Percentiles rank a stretch among this genome's conserved stretches.
phyloP scores from a whole-genome alignment of 371 early-diverging fungal genomes.

The Mycotypha africana region DNA sequence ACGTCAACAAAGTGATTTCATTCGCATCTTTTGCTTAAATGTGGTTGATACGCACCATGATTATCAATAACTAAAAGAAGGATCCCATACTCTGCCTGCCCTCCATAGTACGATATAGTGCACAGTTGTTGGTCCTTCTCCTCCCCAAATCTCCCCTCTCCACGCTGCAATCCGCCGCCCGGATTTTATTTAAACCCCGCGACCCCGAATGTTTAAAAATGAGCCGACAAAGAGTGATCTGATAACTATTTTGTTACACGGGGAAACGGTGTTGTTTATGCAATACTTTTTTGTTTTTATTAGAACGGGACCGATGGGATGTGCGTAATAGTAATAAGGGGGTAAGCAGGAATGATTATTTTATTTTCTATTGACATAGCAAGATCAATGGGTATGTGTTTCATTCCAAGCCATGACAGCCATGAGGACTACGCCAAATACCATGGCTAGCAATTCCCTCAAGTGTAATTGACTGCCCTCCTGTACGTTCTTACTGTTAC shows the following conservation, averaged over 20 bases:
- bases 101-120: constrained; percentile 6
- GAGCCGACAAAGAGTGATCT: neutral
- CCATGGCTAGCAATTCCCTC: constrained; percentile 53
- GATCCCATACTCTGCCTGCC: constrained; percentile 8
- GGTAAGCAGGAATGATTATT: neutral
- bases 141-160: too few species aligned
- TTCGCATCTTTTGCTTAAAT: constrained; percentile 1
- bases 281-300: neutral
- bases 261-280: too few species aligned
- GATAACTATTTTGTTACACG: too few species aligned
- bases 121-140: neutral
- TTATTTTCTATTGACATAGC: neutral
- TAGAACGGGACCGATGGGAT: neutral
- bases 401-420: constrained; percentile 55
- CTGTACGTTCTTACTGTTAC: too few species aligned
- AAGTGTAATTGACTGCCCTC: constrained; percentile 34
- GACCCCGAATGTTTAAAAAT: too few species aligned
- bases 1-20: neutral
- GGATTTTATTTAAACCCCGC: constrained; percentile 1
- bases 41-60: constrained; percentile 17
- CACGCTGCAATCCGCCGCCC: too few species aligned
- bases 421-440: constrained; percentile 57
- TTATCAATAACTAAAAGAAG: constrained; percentile 20
- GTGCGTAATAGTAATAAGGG: too few species aligned
- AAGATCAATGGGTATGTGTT: constrained; percentile 3